A percentile compares a stretch with the other conserved stretches of the same genome.
Conservation (phyloP, 176 grass and related monocot genomes). For the Poa annua region DNA sequence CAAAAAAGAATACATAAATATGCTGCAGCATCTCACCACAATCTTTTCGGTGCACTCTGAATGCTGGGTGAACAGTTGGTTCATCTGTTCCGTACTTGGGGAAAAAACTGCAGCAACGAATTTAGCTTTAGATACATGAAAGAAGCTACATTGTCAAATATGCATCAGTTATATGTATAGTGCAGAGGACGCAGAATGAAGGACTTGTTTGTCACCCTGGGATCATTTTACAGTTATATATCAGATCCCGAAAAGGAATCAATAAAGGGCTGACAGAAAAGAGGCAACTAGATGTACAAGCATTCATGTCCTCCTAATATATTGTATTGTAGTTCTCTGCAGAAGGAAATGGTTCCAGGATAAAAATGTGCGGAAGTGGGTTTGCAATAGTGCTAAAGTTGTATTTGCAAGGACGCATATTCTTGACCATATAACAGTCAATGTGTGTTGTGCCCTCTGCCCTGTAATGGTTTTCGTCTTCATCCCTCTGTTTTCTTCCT, state of each 20-base stretch:
- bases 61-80: background rate
- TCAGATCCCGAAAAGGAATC: conserved; percentile 32
- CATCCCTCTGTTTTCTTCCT: background rate
- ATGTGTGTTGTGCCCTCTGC: background rate
- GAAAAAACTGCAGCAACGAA: conserved; percentile 83
- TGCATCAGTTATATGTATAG: conserved; percentile 57
- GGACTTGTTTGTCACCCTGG: conserved; percentile 74
- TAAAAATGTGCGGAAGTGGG: background rate
- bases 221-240: conserved; percentile 16
- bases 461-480: background rate
- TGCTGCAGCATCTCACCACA: conserved; percentile 70
- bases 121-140: conserved; percentile 86
- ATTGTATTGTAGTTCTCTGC: background rate
- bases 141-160: conserved; percentile 60
- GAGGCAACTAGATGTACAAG: background rate
- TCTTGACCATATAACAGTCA: background rate
- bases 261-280: conserved; percentile 14
- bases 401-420: conserved; percentile 17
- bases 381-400: background rate
- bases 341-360: background rate
- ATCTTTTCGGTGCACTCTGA: background rate
- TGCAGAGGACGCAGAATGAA: conserved; percentile 32
- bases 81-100: background rate
- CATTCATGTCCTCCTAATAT: background rate
- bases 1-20: conserved; percentile 56